Conservation (phyloP, 2,329 filamentous ascomycete genomes). For the Fusarium sororula region DNA sequence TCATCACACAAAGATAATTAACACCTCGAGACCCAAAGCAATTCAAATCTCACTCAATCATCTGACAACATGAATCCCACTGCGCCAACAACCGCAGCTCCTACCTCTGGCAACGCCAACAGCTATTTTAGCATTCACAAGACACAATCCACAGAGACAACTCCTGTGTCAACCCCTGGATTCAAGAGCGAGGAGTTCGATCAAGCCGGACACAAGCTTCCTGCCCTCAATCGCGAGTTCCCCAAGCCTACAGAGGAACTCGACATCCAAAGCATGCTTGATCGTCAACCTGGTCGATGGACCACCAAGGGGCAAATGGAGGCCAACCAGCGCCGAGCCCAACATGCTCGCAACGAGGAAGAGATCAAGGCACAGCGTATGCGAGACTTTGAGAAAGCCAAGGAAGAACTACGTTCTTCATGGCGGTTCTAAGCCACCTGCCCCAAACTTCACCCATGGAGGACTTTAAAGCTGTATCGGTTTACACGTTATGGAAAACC, state of each 20-base stretch:
- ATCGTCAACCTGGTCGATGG: slow-evolving; percentile 55
- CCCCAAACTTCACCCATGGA: not conserved
- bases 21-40: not conserved
- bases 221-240: slow-evolving; percentile 49
- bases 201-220: slow-evolving; percentile 42
- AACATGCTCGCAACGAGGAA: slow-evolving; percentile 30
- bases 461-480: not conserved
- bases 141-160: slow-evolving; percentile 33
- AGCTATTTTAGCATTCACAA: slow-evolving; percentile 37
- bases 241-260: slow-evolving; percentile 53
- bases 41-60: not conserved
- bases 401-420: slow-evolving; percentile 56
- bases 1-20: not conserved
- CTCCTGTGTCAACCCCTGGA: slow-evolving; percentile 35
- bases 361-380: slow-evolving; percentile 48
- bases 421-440: slow-evolving; percentile 6
- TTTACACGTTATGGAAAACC: not conserved
- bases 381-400: slow-evolving; percentile 56
- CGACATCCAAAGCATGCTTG: slow-evolving; percentile 55
- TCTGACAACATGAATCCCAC: slow-evolving; percentile 18
- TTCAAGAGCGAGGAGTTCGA: slow-evolving; percentile 24
- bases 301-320: slow-evolving; percentile 50
- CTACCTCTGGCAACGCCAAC: slow-evolving; percentile 22
- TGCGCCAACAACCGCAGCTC: slow-evolving; percentile 21
- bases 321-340: slow-evolving; percentile 44